These are phyloP conservation scores for Perkinsus olseni DNA, from an alignment of 169 alveolate genomes.

Conservation along the genomic window DNA sequence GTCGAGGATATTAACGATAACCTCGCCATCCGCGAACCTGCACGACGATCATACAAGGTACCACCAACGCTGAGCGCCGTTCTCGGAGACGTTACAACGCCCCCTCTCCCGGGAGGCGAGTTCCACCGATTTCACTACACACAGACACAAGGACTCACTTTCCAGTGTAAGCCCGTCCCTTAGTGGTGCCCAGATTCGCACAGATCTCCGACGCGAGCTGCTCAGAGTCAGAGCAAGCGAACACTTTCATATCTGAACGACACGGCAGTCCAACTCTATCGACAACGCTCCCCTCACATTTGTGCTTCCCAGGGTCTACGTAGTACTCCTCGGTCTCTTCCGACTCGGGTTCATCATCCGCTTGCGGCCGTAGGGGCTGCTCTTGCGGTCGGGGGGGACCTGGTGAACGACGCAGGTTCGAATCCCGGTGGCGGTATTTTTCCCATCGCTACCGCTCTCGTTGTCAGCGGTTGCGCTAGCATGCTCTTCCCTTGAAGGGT, in stretches of 20 bases:
- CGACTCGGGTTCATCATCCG: not conserved
- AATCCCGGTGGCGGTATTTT: too few species aligned
- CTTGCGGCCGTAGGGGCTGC: not conserved
- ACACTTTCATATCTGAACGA: not conserved
- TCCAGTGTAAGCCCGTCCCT: not conserved
- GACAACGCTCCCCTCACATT: not conserved
- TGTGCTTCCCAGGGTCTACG: not conserved
- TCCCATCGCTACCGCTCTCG: not conserved
- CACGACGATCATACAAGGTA: not conserved
- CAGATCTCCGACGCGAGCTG: not conserved
- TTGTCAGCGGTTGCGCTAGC: not conserved
- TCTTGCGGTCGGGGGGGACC: not conserved
- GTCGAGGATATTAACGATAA: not conserved
- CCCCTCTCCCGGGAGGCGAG: too few species aligned
- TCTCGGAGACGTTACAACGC: too few species aligned
- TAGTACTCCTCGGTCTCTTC: not conserved
- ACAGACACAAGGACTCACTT: not conserved
- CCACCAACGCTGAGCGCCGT: too few species aligned
- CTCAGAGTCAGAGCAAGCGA: not conserved
- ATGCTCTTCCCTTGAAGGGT: not conserved
- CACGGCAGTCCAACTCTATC: not conserved
- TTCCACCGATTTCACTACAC: too few species aligned
- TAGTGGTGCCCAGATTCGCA: not conserved
- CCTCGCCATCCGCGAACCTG: not conserved
- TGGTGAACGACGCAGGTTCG: not conserved